phyloP scores from a whole-genome alignment of 2,329 filamentous ascomycete genomes.

The Aspergillus tubingensis region DNA sequence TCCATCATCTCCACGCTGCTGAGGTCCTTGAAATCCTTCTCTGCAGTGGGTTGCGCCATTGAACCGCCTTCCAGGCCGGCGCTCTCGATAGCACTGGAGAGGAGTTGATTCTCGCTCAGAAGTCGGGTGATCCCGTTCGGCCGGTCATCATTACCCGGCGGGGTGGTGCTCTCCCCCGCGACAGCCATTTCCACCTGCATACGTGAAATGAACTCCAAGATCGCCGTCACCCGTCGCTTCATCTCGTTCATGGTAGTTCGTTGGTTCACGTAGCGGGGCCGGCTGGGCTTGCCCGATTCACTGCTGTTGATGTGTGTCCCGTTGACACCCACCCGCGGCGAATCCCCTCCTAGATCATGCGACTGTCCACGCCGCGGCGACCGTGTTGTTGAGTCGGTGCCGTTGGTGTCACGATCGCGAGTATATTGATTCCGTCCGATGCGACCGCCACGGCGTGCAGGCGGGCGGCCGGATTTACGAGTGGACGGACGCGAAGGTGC shows the following conservation, averaged over 20 bases:
- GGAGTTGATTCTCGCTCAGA: background rate
- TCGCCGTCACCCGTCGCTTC: constrained; percentile 78
- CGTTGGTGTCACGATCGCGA: constrained; percentile 68
- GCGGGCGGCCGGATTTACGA: constrained; percentile 65
- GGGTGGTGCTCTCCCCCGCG: constrained; percentile 49
- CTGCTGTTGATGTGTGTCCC: constrained; percentile 58
- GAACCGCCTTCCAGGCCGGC: constrained; percentile 15
- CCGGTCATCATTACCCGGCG: constrained; percentile 40
- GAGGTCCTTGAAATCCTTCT: constrained; percentile 69
- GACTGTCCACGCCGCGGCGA: constrained; percentile 46
- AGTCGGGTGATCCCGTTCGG: constrained; percentile 31
- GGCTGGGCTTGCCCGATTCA: constrained; percentile 62
- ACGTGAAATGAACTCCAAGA: constrained; percentile 85
- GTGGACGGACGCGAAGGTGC: constrained; percentile 43
- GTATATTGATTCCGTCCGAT: constrained; percentile 80
- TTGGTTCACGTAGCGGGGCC: constrained; percentile 58
- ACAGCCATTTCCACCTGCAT: constrained; percentile 85
- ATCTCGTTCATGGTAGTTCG: constrained; percentile 82
- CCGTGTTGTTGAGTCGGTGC: constrained; percentile 41
- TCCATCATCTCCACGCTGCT: constrained; percentile 91
- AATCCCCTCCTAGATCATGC: constrained; percentile 42
- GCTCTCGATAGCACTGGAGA: background rate
- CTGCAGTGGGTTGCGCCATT: constrained; percentile 29
- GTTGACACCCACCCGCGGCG: constrained; percentile 39
- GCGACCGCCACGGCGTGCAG: constrained; percentile 65